Evolutionary conservation across 2,329 filamentous ascomycete species (phyloP).

Genomic region (Botrytis fabae): DNA sequence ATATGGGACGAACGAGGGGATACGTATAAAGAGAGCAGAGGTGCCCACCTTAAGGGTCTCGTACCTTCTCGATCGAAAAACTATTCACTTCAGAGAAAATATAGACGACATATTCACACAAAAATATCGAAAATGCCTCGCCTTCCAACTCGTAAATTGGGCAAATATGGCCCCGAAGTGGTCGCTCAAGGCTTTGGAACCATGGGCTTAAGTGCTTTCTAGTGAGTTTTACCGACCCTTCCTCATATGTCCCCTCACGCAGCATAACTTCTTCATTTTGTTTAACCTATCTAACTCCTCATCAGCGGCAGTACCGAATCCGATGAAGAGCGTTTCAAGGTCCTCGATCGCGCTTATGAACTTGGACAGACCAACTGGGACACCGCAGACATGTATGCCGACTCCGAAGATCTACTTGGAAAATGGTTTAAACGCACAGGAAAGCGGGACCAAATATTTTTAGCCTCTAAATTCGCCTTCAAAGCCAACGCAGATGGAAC

Average conservation of each 20-base stretch:
- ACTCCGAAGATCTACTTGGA: conserved; percentile 49
- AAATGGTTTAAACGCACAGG: conserved; percentile 50
- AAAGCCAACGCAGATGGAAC: conserved; percentile 20
- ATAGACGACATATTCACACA: neutral
- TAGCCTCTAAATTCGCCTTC: conserved; percentile 54
- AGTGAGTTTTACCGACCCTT: conserved; percentile 1
- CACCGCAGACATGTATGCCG: conserved; percentile 44
- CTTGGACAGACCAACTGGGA: conserved; percentile 46
- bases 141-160: conserved; percentile 34
- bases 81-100: neutral
- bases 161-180: conserved; percentile 35
- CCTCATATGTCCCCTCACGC: too few relatives aligned
- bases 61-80: neutral
- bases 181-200: conserved; percentile 36
- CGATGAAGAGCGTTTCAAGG: conserved; percentile 43
- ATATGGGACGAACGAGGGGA: conserved; percentile 4
- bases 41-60: neutral
- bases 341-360: conserved; percentile 46
- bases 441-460: conserved; percentile 50
- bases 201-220: conserved; percentile 29
- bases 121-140: conserved; percentile 23
- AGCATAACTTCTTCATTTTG: neutral
- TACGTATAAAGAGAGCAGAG: conserved; percentile 8
- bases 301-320: conserved; percentile 27
- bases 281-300: conserved; percentile 18